Percentiles rank a stretch among this genome's conserved stretches.
Evolutionary conservation across 1,284 basidiomycete genomes (phyloP).

Genomic region (Ganoderma meredithae): DNA sequence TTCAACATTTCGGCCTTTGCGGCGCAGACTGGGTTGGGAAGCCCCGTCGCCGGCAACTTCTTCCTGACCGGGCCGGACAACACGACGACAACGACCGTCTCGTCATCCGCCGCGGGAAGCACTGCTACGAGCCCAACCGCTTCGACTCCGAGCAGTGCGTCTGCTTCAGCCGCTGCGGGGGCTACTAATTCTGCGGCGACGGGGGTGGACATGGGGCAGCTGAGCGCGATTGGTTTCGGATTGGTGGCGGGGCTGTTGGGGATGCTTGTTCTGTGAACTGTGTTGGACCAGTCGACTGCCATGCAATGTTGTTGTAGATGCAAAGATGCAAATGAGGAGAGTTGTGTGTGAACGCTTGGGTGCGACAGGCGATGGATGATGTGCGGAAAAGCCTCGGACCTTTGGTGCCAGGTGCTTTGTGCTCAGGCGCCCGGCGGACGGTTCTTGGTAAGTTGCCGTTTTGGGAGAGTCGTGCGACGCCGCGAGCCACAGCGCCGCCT

Average conservation of each 20-base stretch:
- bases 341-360: not conserved
- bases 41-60: constrained; percentile 42
- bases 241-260: constrained; percentile 17
- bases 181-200: constrained; percentile 13
- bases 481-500: constrained; percentile 13
- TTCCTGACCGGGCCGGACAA: constrained; percentile 40
- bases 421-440: not conserved
- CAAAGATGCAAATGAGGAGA: not conserved
- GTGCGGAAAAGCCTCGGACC: not conserved
- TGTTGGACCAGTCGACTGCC: not conserved
- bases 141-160: not conserved
- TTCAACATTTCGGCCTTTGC: constrained; percentile 44
- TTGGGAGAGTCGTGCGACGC: constrained; percentile 10
- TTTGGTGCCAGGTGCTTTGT: not conserved
- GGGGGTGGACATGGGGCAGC: constrained; percentile 10
- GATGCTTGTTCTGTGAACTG: constrained; percentile 15
- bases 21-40: constrained; percentile 37
- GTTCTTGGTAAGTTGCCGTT: constrained; percentile 19
- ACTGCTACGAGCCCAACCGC: not conserved
- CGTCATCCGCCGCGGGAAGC: constrained; percentile 3
- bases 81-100: constrained; percentile 15
- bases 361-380: not conserved
- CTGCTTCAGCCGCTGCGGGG: constrained; percentile 12
- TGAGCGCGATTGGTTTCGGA: constrained; percentile 10
- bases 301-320: not conserved